phyloP scores from a whole-genome alignment of 2,329 filamentous ascomycete genomes.

The Fusarium sp. region DNA sequence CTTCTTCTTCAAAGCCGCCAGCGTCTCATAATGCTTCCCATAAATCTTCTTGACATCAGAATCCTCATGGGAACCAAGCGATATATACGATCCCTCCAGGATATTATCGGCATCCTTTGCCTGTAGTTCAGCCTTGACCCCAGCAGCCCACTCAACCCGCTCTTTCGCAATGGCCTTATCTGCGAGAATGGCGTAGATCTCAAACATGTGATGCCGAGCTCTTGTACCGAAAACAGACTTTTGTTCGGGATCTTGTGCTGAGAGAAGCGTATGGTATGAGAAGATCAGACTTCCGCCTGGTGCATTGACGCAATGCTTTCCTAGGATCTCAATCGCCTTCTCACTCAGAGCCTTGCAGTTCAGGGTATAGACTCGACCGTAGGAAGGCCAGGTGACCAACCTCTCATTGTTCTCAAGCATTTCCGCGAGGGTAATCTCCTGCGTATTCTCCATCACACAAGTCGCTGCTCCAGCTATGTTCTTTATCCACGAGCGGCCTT shows the following conservation, averaged over 20 bases:
- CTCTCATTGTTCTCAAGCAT: conserved; percentile 1
- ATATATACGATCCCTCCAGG: background rate
- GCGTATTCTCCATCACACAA: background rate
- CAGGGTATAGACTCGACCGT: background rate
- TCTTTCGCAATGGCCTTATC: background rate
- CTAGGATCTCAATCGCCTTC: accelerated
- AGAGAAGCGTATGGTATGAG: background rate
- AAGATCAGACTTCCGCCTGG: background rate
- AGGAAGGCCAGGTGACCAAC: background rate
- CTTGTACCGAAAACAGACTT: background rate
- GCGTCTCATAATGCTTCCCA: background rate
- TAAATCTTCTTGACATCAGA: background rate
- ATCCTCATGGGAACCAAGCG: background rate
- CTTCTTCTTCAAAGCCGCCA: background rate
- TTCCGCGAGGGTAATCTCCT: background rate
- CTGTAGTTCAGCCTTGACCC: background rate
- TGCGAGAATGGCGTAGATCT: background rate
- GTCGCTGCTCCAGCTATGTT: background rate
- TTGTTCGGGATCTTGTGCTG: background rate
- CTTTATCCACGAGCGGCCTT: background rate
- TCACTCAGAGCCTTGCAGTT: background rate
- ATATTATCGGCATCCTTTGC: background rate
- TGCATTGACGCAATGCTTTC: background rate
- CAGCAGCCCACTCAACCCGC: background rate
- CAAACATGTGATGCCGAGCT: conserved; percentile 1